Percentiles rank a stretch among this genome's conserved stretches.
Evolutionary conservation across 768 basidiomycete genomes (phyloP).

Genomic region (Pleurotus ostreatus): DNA sequence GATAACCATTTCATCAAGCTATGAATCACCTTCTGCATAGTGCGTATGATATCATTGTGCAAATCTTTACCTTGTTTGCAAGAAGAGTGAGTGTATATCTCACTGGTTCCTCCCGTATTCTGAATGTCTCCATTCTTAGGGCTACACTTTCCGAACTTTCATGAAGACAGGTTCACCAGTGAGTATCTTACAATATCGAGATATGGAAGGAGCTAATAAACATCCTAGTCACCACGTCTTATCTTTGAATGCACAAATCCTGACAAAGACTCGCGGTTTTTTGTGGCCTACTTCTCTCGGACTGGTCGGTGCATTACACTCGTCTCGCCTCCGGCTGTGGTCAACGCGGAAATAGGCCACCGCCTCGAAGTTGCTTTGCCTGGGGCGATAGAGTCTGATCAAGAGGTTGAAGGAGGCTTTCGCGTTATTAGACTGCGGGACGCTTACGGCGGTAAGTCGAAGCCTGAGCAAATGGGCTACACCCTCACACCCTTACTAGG

Average conservation of each 20-base stretch:
- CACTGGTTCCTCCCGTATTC: conserved; percentile 9
- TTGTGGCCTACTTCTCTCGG: conserved; percentile 61
- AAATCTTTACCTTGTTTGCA: conserved; percentile 58
- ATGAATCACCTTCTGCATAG: conserved; percentile 26
- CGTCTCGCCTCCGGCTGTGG: conserved; percentile 38
- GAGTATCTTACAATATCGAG: conserved; percentile 8
- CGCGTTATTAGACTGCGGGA: conserved; percentile 54
- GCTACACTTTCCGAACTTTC: conserved; percentile 66
- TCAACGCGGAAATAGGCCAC: conserved; percentile 36
- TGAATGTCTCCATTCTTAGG: conserved; percentile 35
- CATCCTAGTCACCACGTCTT: conserved; percentile 3
- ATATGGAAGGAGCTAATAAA: not conserved
- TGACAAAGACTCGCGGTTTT: conserved; percentile 52
- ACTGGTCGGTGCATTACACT: conserved; percentile 53
- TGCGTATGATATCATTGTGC: conserved; percentile 56
- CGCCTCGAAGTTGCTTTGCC: conserved; percentile 34
- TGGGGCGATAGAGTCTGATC: conserved; percentile 29
- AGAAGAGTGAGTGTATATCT: conserved; percentile 39
- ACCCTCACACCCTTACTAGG: not conserved
- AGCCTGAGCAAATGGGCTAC: not conserved
- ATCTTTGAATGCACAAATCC: conserved; percentile 25
- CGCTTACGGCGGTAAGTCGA: conserved; percentile 26
- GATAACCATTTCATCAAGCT: not conserved
- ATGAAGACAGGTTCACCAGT: conserved; percentile 55
- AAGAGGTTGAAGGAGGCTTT: conserved; percentile 44